Evolutionary conservation across 2,329 filamentous ascomycete genomes (phyloP), one percentile per base, ranked within the genome.

Genomic region (Claviceps africana): DNA sequence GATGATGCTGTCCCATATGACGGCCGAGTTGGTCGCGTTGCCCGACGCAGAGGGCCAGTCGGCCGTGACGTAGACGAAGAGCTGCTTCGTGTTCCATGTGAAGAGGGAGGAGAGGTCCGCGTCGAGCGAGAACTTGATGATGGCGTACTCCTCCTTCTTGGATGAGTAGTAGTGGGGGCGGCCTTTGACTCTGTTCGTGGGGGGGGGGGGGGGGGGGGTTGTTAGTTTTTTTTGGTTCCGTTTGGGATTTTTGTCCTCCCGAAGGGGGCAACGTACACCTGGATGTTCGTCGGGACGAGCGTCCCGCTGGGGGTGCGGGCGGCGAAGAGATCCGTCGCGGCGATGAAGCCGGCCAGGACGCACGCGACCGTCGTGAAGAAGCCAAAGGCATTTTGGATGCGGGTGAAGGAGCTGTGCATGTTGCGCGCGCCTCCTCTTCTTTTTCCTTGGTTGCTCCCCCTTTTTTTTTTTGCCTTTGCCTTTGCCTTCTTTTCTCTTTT

Each of bases 1-100:
- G 70, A 98, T 90, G 71, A 98, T 97, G 58, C 77, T 78, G 71
- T 98, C 91, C 93, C 91, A 97, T 71, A 98, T 91, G 56, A 96
- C 85, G 60, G 87, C 86, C 70, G 89, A 78, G 69, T 85, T 85
- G 56, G 71, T 72, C 53, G 61, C 65, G 58, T 70, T 71, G 50
- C 57, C 59, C 48, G 62, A 62, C 48, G 64, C 54, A 44, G 62
- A 60, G 28, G 75, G 72, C 81, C 81, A 85, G 61, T 82, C 83
- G 51, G 91, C 91, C 52, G 88, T 91, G 54, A 98, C 83, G 73
- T 95, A 98, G 67, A 96, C 83, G 71, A 97, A 98, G 62, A 98
- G 73, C 71, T 97, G 88, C 70, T 98, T 98, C 21, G 94, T 98
- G 76, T 98, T 98, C 93, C 91, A 98, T 64, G 87, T 95, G 78